Evolutionary conservation across 2,329 filamentous ascomycete genomes (phyloP).

Genomic region (Nemania diffusa): DNA sequence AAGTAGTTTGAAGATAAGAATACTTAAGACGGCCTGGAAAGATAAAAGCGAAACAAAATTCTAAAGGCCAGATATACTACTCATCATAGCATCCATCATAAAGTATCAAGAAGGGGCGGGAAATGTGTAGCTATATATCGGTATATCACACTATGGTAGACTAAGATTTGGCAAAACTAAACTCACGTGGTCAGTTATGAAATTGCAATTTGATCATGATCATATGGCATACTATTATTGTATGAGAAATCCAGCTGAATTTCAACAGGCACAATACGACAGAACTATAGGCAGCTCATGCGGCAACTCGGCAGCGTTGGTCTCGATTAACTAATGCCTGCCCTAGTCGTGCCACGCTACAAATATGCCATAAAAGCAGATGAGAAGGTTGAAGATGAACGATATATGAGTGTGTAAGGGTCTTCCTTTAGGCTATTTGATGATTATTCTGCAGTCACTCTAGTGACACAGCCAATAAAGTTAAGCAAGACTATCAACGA

Average conservation of each 20-base stretch:
- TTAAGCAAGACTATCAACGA: slow-evolving; percentile 5
- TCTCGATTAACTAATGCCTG: neutral
- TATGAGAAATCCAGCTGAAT: slow-evolving; percentile 2
- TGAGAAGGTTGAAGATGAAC: neutral
- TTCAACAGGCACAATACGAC: slow-evolving; percentile 6
- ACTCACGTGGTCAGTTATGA: slow-evolving; percentile 4
- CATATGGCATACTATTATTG: slow-evolving; percentile 13
- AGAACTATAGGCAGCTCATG: neutral
- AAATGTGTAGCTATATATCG: neutral
- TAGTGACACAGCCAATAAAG: slow-evolving; percentile 12
- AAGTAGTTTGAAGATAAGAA: slow-evolving; percentile 1
- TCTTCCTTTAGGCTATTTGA: slow-evolving; percentile 7
- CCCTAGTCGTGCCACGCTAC: neutral
- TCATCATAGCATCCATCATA: slow-evolving; percentile 4
- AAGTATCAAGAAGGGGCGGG: neutral
- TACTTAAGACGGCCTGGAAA: neutral
- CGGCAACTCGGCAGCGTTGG: slow-evolving; percentile 11
- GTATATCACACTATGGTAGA: slow-evolving; percentile 9
- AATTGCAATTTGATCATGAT: neutral
- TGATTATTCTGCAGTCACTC: slow-evolving; percentile 1
- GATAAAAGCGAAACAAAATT: neutral
- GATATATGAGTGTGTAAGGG: neutral
- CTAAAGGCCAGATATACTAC: slow-evolving; percentile 1
- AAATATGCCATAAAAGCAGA: neutral
- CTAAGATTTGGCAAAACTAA: slow-evolving; percentile 17